Evolutionary conservation across 305 asterid genomes (phyloP).

Genomic region (Ilex paraguariensis): DNA sequence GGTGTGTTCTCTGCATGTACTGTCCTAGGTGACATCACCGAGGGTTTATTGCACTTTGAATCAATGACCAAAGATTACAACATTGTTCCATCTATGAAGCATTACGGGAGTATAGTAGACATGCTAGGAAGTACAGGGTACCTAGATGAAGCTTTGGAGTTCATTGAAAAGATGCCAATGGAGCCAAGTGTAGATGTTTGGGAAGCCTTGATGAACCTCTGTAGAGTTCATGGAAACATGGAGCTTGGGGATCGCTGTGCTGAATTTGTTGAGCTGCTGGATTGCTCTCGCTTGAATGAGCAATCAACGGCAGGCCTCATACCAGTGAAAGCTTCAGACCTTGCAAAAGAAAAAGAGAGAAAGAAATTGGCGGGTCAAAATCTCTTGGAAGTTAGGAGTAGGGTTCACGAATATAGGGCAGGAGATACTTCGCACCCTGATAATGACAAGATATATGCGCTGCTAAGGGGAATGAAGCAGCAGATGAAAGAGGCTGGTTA

Average conservation of each 20-base stretch:
- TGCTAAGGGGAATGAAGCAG: too few relatives aligned
- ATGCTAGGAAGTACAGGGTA: constrained; percentile 76
- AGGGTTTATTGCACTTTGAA: too few relatives aligned
- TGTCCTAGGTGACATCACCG: too few relatives aligned
- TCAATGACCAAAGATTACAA: constrained; percentile 35
- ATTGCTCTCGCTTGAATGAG: constrained; percentile 48
- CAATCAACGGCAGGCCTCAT: constrained; percentile 67
- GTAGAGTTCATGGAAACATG: constrained; percentile 67
- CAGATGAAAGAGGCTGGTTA: too few relatives aligned
- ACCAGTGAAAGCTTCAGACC: constrained; percentile 21
- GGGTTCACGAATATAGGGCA: too few relatives aligned
- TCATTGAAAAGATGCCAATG: constrained; percentile 62
- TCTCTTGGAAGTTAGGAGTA: too few relatives aligned
- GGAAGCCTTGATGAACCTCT: constrained; percentile 63
- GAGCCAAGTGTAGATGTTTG: constrained; percentile 59
- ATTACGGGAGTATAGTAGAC: constrained; percentile 59
- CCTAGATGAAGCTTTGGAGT: constrained; percentile 73
- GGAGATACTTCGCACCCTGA: too few relatives aligned
- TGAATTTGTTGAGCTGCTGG: constrained; percentile 49
- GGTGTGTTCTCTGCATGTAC: too few relatives aligned
- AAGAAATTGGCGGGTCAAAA: too few relatives aligned
- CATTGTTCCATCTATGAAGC: constrained; percentile 61
- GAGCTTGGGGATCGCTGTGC: constrained; percentile 82
- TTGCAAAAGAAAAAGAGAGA: too few relatives aligned
- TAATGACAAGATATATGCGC: too few relatives aligned